These are phyloP conservation scores for Verticillium tricorpus DNA, from an alignment of 2,329 filamentous ascomycete genomes.

Conservation along the genomic window DNA sequence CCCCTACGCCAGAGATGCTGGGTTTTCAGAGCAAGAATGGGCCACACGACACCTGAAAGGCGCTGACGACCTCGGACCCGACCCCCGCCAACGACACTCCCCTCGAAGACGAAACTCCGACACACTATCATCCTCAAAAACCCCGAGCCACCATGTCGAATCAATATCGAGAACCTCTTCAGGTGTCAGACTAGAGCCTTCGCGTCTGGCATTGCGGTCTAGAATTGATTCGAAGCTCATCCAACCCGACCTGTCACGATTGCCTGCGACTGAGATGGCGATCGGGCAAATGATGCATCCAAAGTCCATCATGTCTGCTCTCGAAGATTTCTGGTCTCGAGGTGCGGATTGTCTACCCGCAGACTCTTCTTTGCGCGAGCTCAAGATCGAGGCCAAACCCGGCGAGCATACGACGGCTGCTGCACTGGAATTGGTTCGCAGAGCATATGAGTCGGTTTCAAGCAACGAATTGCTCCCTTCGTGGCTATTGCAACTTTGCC, in stretches of 20 bases:
- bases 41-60: not conserved
- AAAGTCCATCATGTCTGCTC: not conserved
- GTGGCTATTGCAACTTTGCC: slow-evolving; percentile 9
- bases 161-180: not conserved
- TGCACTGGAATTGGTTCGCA: slow-evolving; percentile 5
- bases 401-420: not conserved
- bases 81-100: not conserved
- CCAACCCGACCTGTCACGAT: not conserved
- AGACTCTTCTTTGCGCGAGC: not conserved
- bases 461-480: slow-evolving; percentile 2
- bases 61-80: slow-evolving; percentile 3
- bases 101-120: not conserved
- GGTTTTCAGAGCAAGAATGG: slow-evolving; percentile 1
- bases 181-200: not conserved
- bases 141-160: not conserved
- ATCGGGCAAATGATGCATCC: not conserved
- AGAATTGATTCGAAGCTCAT: not conserved
- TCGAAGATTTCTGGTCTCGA: slow-evolving; percentile 1
- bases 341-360: not conserved
- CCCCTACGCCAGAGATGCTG: not conserved
- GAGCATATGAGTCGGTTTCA: slow-evolving; percentile 5
- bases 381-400: not conserved
- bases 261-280: not conserved
- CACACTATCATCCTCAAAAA: not conserved
- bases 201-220: not conserved